A percentile compares a stretch with the other conserved stretches of the same genome.
Evolutionary conservation across 192 early-diverging fungal species (phyloP).

Genomic region (Spinellus fusiger): DNA sequence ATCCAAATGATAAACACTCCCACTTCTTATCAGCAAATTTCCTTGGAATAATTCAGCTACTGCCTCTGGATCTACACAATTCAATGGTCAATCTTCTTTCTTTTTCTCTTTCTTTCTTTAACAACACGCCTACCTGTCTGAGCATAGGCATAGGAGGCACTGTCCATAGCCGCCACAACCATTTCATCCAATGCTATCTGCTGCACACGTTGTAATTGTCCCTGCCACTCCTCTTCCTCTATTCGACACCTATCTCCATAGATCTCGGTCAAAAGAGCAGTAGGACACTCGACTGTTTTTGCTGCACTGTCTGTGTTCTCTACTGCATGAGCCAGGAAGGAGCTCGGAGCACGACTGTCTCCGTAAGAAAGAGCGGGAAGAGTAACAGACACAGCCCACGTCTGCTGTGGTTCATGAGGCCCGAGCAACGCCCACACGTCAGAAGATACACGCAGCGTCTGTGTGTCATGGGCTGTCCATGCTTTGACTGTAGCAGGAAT

Average conservation of each 20-base stretch:
- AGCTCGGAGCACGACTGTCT: no score
- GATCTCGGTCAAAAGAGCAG: conserved; percentile 8
- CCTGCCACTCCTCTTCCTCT: conserved; percentile 11
- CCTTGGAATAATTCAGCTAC: conserved; percentile 12
- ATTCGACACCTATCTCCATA: conserved; percentile 16
- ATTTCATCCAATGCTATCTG: conserved; percentile 57
- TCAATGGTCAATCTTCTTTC: conserved; percentile 24
- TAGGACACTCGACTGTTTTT: not conserved
- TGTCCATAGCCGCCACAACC: conserved; percentile 52
- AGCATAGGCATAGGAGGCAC: conserved; percentile 43
- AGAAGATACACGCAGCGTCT: no score
- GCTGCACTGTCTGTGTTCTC: no score
- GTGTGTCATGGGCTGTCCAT: no score
- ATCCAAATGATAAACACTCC: conserved; percentile 25
- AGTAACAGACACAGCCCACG: no score
- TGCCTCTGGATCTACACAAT: conserved; percentile 9
- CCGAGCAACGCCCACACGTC: no score
- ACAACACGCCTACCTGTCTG: conserved; percentile 30
- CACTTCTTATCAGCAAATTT: conserved; percentile 36
- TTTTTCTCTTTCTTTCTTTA: conserved; percentile 17
- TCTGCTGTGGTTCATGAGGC: no score
- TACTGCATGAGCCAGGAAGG: no score
- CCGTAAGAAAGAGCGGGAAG: no score
- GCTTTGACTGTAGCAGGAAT: no score
- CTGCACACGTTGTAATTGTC: conserved; percentile 30